A percentile compares a stretch with the other conserved stretches of the same genome.
Conservation (phyloP, 2,329 filamentous ascomycete species). For the Davidsoniella neocaledoniae region DNA sequence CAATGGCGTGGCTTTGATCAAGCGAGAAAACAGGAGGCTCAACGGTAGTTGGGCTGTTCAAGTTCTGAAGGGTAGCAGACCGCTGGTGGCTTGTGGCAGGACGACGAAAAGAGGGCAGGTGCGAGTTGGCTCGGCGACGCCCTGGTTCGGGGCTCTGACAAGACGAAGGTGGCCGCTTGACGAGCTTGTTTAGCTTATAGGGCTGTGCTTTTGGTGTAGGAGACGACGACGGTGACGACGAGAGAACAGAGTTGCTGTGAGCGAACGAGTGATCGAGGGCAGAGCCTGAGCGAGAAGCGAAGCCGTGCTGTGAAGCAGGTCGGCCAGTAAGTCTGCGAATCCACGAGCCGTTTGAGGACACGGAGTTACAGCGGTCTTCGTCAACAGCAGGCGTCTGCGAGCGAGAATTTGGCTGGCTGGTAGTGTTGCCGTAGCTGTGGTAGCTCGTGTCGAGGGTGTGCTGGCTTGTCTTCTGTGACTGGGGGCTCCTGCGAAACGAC, state of each 20-base stretch:
- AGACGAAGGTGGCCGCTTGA: constrained; percentile 52
- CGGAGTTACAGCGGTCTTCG: constrained; percentile 36
- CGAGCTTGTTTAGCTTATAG: constrained; percentile 55
- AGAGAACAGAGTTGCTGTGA: constrained; percentile 11
- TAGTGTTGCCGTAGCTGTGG: constrained; percentile 16
- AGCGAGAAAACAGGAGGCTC: constrained; percentile 4
- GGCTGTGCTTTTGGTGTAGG: constrained; percentile 21
- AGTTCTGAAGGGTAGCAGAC: constrained; percentile 45
- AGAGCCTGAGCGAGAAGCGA: constrained; percentile 46
- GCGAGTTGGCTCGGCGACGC: constrained; percentile 37
- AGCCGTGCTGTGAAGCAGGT: constrained; percentile 46
- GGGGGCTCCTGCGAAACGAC: constrained; percentile 9
- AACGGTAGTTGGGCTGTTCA: neutral
- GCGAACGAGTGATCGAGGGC: constrained; percentile 29
- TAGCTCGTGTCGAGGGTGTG: constrained; percentile 13
- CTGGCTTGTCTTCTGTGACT: neutral
- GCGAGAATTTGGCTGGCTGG: constrained; percentile 8
- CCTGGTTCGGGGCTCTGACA: constrained; percentile 26
- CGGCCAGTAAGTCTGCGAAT: constrained; percentile 53
- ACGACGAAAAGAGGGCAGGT: constrained; percentile 49
- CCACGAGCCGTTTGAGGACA: constrained; percentile 49
- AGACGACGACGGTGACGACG: constrained; percentile 6
- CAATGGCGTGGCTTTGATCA: constrained; percentile 1
- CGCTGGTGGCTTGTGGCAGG: constrained; percentile 69
- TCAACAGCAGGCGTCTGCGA: constrained; percentile 16